These are phyloP conservation scores for Serendipita indica DNA, from an alignment of 768 basidiomycete species.

Conservation along the genomic window DNA sequence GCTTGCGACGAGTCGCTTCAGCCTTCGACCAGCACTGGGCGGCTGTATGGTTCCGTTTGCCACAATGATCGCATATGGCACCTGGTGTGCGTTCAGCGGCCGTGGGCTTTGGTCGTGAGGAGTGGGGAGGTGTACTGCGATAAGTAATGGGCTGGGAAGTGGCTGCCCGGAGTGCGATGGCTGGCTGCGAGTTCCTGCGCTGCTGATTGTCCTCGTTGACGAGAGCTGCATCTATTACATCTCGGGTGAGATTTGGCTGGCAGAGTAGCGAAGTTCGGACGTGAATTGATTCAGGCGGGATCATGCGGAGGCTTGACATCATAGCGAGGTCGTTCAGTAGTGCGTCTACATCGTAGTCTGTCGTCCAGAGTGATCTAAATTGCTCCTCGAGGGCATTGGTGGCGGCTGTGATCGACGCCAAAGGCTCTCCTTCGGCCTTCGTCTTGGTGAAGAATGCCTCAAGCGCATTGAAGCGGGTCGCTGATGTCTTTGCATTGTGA, in stretches of 20 bases:
- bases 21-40: neutral
- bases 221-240: neutral
- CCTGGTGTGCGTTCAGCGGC: neutral
- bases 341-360: neutral
- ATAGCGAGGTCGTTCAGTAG: neutral
- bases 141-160: neutral
- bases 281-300: neutral
- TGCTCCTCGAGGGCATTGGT: slow-evolving; percentile 12
- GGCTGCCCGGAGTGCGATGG: neutral
- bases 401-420: slow-evolving; percentile 10
- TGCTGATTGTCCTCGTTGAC: neutral
- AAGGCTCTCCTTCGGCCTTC: slow-evolving; percentile 14
- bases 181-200: neutral
- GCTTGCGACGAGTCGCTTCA: neutral
- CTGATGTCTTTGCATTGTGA: slow-evolving; percentile 13
- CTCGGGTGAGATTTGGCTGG: neutral
- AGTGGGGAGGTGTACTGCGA: neutral
- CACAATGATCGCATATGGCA: neutral
- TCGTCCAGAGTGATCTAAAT: slow-evolving; percentile 13
- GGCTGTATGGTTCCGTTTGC: neutral
- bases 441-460: slow-evolving; percentile 13
- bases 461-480: slow-evolving; percentile 15
- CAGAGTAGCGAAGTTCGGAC: neutral
- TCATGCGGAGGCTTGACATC: neutral
- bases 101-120: neutral